Base-by-base conservation (phyloP, 1,139 yeast genomes). In the Scheffersomyces titani region DNA sequence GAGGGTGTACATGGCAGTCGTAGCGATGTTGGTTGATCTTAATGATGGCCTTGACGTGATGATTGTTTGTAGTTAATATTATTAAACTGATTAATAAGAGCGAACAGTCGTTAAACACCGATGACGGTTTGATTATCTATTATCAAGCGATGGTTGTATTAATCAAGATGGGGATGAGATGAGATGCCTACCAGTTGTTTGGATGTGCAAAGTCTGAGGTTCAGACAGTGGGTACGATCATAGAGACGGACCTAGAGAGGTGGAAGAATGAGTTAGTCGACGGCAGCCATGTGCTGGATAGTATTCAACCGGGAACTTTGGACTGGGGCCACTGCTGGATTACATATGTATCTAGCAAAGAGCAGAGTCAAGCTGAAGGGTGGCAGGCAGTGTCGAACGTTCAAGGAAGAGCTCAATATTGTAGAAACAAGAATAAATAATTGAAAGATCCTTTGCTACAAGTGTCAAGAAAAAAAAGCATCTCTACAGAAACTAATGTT, bases 1-100 rank as follows among this genome's bases (percentile, higher is more conserved):
- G 19, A 58, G 53, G 19, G 59, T 44, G 52, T 63, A 61, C 55
- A 58, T 55, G 49, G 4, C 11, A 11, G 40, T 4, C 13, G 4
- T 30, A 11, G 40, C 4, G 4, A 30, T 30, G 13, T 30, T 30
- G 40, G 13, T 30, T 6, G 40, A 30, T 9, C 9, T 13, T 30
- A 9, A 30, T 30, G 40, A 30, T 9, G 13, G n/a, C n/a, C n/a
- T n/a, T n/a, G n/a, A n/a, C n/a, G 16, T 30, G 40, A 9, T 30
- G 16, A 30, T 30, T 4, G 16, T 9, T 11, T 4, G 11, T 30
- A 30, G 16, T 30, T 30, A 30, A 16, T 9, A 6, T 30, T 1
- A 9, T 11, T 30, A 6, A 30, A 11, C 30, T 30, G 40, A 6
- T 30, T 30, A 9, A 11, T 30, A 11, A 2, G 16, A 9, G 40